Conservation (phyloP, 2,329 filamentous ascomycete species). For the Aspergillus felis region DNA sequence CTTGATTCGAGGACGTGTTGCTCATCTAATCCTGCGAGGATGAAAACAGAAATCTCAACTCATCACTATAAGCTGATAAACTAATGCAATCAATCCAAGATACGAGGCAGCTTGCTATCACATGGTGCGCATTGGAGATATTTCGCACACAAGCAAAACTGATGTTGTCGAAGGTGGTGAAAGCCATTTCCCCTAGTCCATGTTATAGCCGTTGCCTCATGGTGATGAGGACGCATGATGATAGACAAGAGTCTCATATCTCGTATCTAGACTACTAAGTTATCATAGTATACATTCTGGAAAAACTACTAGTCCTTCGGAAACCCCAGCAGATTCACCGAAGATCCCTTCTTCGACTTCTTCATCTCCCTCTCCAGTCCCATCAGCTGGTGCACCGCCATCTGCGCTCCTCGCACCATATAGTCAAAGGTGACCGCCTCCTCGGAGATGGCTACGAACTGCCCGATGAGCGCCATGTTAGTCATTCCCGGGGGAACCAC, state of each 20-base stretch:
- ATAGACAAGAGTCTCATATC: neutral
- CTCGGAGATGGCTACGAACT: slow-evolving; percentile 40
- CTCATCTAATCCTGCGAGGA: too few relatives aligned
- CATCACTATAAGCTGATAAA: too few relatives aligned
- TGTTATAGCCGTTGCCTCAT: too few relatives aligned
- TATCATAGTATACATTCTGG: neutral
- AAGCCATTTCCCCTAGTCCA: too few relatives aligned
- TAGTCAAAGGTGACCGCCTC: slow-evolving; percentile 42
- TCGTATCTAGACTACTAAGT: neutral
- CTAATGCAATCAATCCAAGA: too few relatives aligned
- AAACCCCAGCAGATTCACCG: neutral
- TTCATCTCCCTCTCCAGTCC: slow-evolving; percentile 14
- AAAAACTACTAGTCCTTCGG: neutral
- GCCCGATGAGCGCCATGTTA: slow-evolving; percentile 41
- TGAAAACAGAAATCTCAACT: too few relatives aligned
- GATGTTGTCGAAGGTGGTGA: too few relatives aligned
- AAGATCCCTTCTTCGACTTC: slow-evolving; percentile 5
- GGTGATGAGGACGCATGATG: too few relatives aligned
- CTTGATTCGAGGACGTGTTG: too few relatives aligned
- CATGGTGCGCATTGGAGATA: too few relatives aligned
- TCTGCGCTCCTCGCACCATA: slow-evolving; percentile 33
- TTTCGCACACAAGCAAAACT: too few relatives aligned
- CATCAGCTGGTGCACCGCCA: slow-evolving; percentile 32
- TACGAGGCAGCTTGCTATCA: too few relatives aligned
- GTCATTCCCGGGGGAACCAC: slow-evolving; percentile 34